phyloP scores from a whole-genome alignment of 345 rosid genomes.

The Litchi chinensis region DNA sequence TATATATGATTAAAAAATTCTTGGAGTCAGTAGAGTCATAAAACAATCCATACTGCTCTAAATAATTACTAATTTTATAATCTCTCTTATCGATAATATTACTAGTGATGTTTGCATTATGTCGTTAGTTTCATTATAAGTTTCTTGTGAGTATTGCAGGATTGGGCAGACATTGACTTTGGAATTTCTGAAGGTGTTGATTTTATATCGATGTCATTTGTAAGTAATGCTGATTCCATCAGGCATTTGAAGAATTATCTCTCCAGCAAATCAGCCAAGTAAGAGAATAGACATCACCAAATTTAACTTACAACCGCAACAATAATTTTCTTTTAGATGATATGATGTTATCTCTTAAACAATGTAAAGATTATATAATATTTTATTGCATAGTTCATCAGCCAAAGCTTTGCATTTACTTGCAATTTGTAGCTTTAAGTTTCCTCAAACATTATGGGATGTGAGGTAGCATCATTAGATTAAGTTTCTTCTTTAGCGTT shows the following conservation, averaged over 20 bases:
- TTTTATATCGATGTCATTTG: conserved; percentile 67
- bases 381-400: background rate
- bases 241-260: conserved; percentile 53
- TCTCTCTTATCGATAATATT: background rate
- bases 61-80: background rate
- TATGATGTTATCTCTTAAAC: background rate
- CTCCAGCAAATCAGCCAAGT: conserved; percentile 53
- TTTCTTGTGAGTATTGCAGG: conserved; percentile 37
- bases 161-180: conserved; percentile 67
- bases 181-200: conserved; percentile 69
- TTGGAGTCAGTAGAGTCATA: background rate
- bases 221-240: conserved; percentile 55
- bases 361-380: background rate
- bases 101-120: background rate
- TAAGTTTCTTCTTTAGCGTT: background rate
- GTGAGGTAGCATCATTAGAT: background rate
- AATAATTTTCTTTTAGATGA: background rate
- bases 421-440: background rate
- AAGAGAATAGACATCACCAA: conserved; percentile 23
- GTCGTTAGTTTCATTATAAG: background rate
- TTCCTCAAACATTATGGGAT: background rate
- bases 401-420: background rate
- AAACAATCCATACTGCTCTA: background rate
- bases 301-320: background rate
- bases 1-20: no score